These are phyloP conservation scores for Sanghuangporus baumii DNA, from an alignment of 1,284 basidiomycete species.

Conservation along the genomic window DNA sequence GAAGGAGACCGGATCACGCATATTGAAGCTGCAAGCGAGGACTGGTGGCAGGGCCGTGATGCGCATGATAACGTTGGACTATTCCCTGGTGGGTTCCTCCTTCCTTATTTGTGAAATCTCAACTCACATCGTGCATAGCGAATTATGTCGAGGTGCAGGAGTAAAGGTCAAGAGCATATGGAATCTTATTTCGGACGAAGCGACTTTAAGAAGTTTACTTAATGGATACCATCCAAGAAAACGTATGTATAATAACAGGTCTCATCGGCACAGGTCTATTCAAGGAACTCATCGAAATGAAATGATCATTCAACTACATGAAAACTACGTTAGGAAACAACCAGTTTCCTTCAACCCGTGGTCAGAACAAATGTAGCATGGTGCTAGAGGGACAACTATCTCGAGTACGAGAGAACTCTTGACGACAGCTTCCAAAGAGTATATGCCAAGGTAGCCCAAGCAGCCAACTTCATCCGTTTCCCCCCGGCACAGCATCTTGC, in stretches of 20 bases:
- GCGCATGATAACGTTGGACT: slow-evolving; percentile 61
- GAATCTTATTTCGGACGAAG: neutral
- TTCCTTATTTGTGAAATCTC: slow-evolving; percentile 1
- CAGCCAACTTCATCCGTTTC: neutral
- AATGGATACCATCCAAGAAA: neutral
- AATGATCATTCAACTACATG: neutral
- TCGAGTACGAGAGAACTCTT: neutral
- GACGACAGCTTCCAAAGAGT: neutral
- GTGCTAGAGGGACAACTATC: neutral
- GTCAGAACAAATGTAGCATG: neutral
- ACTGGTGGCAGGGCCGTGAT: slow-evolving; percentile 85
- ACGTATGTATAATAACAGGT: neutral
- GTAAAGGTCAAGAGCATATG: slow-evolving; percentile 21
- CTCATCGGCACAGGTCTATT: neutral
- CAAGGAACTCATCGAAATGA: neutral
- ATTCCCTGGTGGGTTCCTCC: slow-evolving; percentile 69
- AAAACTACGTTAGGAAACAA: neutral
- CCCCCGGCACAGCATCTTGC: neutral
- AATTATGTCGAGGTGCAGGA: slow-evolving; percentile 60
- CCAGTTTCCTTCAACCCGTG: no score
- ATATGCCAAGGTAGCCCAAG: neutral
- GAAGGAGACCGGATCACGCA: slow-evolving; percentile 76
- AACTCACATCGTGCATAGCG: slow-evolving; percentile 30
- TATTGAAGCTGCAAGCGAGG: slow-evolving; percentile 70
- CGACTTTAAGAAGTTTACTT: neutral